phyloP scores from a whole-genome alignment of 352 stramenopile genomes.

The Pythium plurisporium region DNA sequence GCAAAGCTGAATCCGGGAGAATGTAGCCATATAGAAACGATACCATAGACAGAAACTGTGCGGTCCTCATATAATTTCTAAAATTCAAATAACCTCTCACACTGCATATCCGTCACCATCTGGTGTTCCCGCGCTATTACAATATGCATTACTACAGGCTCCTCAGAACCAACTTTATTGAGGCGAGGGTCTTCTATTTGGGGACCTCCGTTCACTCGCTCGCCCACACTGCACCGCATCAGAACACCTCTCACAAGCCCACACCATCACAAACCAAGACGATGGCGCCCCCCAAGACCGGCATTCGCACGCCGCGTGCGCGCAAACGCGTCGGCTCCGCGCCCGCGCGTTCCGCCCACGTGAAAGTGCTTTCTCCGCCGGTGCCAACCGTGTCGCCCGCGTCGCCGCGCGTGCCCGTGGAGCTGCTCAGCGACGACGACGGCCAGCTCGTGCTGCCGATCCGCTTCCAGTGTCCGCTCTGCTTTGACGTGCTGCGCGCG shows the following conservation, averaged over 20 bases:
- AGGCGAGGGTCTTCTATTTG: no score
- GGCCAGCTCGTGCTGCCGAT: constrained; percentile 38
- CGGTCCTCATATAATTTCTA: no score
- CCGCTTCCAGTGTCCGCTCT: constrained; percentile 75
- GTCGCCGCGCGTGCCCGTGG: not conserved
- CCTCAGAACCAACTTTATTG: no score
- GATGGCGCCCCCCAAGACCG: not conserved
- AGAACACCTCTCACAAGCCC: not conserved
- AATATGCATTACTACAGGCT: not conserved
- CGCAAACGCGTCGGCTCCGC: not conserved
- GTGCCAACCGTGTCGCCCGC: not conserved
- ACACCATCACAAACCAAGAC: not conserved
- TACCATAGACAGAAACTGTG: no score
- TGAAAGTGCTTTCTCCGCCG: not conserved
- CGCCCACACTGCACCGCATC: no score
- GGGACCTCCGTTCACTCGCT: no score
- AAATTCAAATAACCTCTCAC: no score
- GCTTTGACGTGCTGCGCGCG: constrained; percentile 60
- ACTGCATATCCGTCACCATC: no score
- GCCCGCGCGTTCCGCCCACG: not conserved
- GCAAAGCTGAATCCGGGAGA: no score
- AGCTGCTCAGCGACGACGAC: constrained; percentile 10
- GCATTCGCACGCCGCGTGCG: not conserved
- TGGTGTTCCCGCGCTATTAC: not conserved
- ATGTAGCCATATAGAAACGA: no score